These are phyloP conservation scores for Thelonectria olida DNA, from an alignment of 2,329 filamentous ascomycete genomes.

Conservation along the genomic window DNA sequence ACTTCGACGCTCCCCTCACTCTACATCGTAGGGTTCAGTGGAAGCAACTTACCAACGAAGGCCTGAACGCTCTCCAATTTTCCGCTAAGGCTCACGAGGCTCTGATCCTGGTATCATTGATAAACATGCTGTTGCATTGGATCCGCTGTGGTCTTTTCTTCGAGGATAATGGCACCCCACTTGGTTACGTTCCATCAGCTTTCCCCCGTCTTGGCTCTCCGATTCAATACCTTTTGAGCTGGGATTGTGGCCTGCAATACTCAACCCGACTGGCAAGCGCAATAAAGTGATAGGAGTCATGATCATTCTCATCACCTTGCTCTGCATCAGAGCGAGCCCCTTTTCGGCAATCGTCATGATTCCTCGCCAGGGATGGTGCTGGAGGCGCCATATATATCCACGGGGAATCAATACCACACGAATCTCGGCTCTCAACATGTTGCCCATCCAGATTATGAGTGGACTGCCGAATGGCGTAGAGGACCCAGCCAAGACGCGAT, in stretches of 20 bases:
- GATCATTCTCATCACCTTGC: not conserved
- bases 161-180: not conserved
- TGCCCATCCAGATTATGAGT: not conserved
- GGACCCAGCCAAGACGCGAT: not conserved
- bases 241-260: constrained; percentile 4
- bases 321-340: constrained; percentile 1
- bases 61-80: constrained; percentile 6
- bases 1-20: not conserved
- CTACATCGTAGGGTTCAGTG: not conserved
- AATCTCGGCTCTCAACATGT: not conserved
- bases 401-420: not conserved
- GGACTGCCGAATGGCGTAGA: not conserved
- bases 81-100: constrained; percentile 12
- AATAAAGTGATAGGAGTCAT: not conserved
- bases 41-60: not conserved
- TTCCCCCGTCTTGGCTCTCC: constrained; percentile 13
- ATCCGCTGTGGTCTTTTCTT: not conserved
- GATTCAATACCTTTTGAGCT: constrained; percentile 1
- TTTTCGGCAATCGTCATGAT: constrained; percentile 17
- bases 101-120: constrained; percentile 5
- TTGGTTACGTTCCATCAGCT: constrained; percentile 5
- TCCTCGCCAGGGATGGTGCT: constrained; percentile 9
- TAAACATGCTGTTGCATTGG: not conserved
- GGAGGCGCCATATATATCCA: not conserved
- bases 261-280: not conserved